These are phyloP conservation scores for Allium cepa DNA, from an alignment of 106 monocot species.

Conservation along the genomic window DNA sequence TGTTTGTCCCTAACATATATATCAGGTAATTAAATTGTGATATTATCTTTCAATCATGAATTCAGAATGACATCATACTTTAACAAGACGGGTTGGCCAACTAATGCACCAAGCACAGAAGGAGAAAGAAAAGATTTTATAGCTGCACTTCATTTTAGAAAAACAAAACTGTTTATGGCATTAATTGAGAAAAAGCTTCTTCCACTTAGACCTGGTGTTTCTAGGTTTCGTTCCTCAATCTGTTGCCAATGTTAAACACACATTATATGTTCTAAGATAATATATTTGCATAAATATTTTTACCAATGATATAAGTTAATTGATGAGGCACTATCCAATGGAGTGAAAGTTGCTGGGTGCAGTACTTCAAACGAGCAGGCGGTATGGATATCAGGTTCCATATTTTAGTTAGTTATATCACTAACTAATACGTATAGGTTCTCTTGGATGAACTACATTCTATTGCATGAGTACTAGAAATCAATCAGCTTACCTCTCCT, in stretches of 20 bases:
- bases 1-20: too few relatives aligned
- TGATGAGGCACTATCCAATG: slow-evolving; percentile 78
- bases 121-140: slow-evolving; percentile 81
- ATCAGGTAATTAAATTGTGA: not conserved
- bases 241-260: too few relatives aligned
- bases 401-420: not conserved
- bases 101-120: slow-evolving; percentile 69
- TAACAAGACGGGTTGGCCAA: slow-evolving; percentile 85
- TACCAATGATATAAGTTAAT: slow-evolving; percentile 39
- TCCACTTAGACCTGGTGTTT: slow-evolving; percentile 90
- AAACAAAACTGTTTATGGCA: slow-evolving; percentile 91
- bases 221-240: slow-evolving; percentile 30
- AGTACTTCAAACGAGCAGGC: slow-evolving; percentile 99
- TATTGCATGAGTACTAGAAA: too few relatives aligned
- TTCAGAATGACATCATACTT: slow-evolving; percentile 94
- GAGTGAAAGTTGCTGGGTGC: slow-evolving; percentile 93
- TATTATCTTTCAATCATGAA: not conserved
- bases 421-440: too few relatives aligned
- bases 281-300: too few relatives aligned
- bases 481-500: too few relatives aligned
- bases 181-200: slow-evolving; percentile 94
- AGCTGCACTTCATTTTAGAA: slow-evolving; percentile 93
- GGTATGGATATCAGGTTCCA: slow-evolving; percentile 54
- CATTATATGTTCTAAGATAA: too few relatives aligned
- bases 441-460: too few relatives aligned